phyloP scores from a whole-genome alignment of 306 rosid genomes.

The Vicia sativa region DNA sequence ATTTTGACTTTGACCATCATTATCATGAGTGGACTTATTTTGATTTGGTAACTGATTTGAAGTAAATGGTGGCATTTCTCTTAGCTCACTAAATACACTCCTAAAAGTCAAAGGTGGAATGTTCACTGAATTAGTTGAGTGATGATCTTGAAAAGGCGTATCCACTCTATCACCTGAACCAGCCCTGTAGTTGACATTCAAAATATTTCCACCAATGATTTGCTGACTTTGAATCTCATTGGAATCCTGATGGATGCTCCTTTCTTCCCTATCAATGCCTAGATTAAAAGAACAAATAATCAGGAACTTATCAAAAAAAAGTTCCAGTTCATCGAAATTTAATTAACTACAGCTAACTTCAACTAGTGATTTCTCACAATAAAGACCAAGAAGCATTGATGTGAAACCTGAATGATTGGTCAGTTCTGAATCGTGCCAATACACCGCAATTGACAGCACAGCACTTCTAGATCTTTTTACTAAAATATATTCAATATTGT shows the following conservation, averaged over 20 bases:
- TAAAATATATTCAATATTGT: constrained; percentile 4
- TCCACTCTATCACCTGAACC: constrained; percentile 51
- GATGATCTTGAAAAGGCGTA: constrained; percentile 43
- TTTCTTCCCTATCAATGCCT: constrained; percentile 57
- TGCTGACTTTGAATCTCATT: constrained; percentile 52
- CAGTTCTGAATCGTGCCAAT: constrained; percentile 19
- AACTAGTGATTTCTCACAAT: constrained; percentile 25
- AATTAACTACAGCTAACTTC: constrained; percentile 24
- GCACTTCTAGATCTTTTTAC: constrained; percentile 11
- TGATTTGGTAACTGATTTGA: constrained; percentile 44
- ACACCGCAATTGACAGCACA: constrained; percentile 1
- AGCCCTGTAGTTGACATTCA: constrained; percentile 41
- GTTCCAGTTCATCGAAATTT: constrained; percentile 16
- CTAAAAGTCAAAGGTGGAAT: constrained; percentile 51
- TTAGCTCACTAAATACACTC: constrained; percentile 72
- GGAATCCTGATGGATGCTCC: constrained; percentile 41
- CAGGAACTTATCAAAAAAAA: constrained; percentile 15
- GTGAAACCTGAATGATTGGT: constrained; percentile 17
- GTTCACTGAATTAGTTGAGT: constrained; percentile 36
- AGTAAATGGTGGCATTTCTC: constrained; percentile 43
- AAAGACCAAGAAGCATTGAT: constrained; percentile 27
- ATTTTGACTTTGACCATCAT: constrained; percentile 41
- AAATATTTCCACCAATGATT: constrained; percentile 38
- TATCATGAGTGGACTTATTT: constrained; percentile 37
- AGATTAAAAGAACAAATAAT: constrained; percentile 32